Percentiles rank a stretch among this genome's conserved stretches.
These are phyloP conservation scores for Leonotis leonurus DNA, from an alignment of 257 asterid genomes.

Conservation along the genomic window DNA sequence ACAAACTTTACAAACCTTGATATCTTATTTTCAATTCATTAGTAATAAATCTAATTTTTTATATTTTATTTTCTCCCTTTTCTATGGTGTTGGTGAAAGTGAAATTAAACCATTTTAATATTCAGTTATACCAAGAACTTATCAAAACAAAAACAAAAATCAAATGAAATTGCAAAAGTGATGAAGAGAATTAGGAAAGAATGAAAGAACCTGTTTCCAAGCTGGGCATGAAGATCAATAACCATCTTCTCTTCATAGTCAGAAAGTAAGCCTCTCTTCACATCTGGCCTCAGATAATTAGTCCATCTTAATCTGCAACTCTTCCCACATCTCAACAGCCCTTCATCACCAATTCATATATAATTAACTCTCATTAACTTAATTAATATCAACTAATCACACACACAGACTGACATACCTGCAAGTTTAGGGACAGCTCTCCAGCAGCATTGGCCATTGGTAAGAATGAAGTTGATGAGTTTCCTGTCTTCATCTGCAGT, in stretches of 20 bases:
- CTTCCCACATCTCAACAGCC: constrained; percentile 87
- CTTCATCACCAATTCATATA: constrained; percentile 35
- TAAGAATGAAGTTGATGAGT: constrained; percentile 66
- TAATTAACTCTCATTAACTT: too few relatives aligned
- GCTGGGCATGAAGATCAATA: constrained; percentile 96
- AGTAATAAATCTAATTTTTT: too few relatives aligned
- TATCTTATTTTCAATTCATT: not conserved
- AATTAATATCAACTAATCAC: not conserved
- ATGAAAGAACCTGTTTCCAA: constrained; percentile 68
- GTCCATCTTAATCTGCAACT: constrained; percentile 97
- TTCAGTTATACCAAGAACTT: too few relatives aligned
- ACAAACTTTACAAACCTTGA: not conserved
- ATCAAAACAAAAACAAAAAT: not conserved
- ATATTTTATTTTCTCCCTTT: too few relatives aligned
- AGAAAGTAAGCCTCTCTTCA: constrained; percentile 84
- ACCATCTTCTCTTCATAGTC: constrained; percentile 88
- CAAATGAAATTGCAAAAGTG: not conserved
- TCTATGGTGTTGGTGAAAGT: too few relatives aligned
- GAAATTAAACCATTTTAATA: too few relatives aligned
- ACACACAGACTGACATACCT: constrained; percentile 40
- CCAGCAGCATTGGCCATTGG: constrained; percentile 98
- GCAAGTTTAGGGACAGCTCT: constrained; percentile 95
- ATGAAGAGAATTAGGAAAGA: not conserved
- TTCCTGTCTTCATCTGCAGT: constrained; percentile 86
- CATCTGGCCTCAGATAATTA: constrained; percentile 84